These are phyloP conservation scores for Xylaria sp. DNA, from an alignment of 2,329 filamentous ascomycete species.

Conservation along the genomic window DNA sequence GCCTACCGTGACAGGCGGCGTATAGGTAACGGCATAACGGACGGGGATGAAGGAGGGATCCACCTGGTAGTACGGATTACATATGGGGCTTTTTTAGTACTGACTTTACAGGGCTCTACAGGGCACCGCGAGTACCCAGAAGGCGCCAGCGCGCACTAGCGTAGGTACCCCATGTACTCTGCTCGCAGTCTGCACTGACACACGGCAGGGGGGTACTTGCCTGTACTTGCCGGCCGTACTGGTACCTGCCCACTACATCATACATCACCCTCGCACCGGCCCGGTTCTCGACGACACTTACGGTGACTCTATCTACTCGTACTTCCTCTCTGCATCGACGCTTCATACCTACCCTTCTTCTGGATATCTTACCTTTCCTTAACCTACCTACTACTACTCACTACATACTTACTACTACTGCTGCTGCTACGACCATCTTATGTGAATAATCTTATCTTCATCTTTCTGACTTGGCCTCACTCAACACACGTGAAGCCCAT, in stretches of 20 bases:
- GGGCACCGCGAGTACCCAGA: not conserved
- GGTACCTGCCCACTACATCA: slow-evolving; percentile 1
- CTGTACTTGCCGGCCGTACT: not conserved
- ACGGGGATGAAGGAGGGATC: no score
- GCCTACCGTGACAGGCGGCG: no score
- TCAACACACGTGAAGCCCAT: not conserved
- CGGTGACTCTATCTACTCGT: slow-evolving; percentile 11
- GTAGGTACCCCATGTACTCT: not conserved
- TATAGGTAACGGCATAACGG: no score
- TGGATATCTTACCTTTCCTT: slow-evolving; percentile 3
- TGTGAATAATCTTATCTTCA: slow-evolving; percentile 19
- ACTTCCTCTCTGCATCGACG: not conserved
- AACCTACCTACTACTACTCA: slow-evolving; percentile 1
- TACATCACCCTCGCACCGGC: slow-evolving; percentile 10
- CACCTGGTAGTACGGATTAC: no score
- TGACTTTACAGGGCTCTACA: no score
- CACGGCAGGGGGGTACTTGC: not conserved
- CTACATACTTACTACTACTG: no score
- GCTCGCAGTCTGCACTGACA: not conserved
- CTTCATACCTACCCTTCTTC: slow-evolving; percentile 9
- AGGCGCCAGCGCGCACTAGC: not conserved
- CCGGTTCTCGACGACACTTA: slow-evolving; percentile 17
- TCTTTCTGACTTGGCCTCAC: slow-evolving; percentile 8
- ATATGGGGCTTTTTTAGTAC: no score
- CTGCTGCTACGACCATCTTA: slow-evolving; percentile 3